Evolutionary conservation across 2,329 filamentous ascomycete genomes (phyloP), one percentile per base, ranked within the genome.

Genomic region (Ophiostoma ips): DNA sequence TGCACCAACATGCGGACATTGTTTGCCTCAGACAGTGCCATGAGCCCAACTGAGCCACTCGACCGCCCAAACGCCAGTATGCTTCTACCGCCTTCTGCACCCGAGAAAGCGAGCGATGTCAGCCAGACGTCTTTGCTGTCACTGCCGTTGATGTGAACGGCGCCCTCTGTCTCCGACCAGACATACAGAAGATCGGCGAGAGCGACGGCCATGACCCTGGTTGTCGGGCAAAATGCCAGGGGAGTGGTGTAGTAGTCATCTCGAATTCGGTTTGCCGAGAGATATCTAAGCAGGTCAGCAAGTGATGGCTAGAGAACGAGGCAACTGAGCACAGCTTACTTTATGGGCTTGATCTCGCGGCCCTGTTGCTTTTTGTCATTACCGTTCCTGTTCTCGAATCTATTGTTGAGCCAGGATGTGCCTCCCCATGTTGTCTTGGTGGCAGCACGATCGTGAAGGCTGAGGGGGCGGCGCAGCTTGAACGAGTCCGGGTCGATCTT

Each of bases 181-280:
- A 86, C 77, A 63, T 94, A 95, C 5, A 98, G 76, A 34, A 81
- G 72, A 49, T 82, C 79, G 0, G 82, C 83, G 13, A 96, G 72
- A 0, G 87, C 90, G 16, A 96, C 86, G 16, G 87, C 90, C 15
- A 98, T 73, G 13, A 83, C 85, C 49, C 84, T 77, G 47, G 79
- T 76, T 8, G 77, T 84, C 37, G 75, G 65, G 0, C 84, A 94
- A 63, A 95, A 96, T 10, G 92, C 87, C 49, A 98, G 72, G 2
- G 89, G 74, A 0, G 89, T 92, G 66, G 88, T 95, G 63, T 98
- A 98, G 63, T 89, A 98, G 64, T 98, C 90, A 59, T 96, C 88
- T 51, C 87, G 80, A n/a, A 96, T 71, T 48, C 80, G 78, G 3
- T 89, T 88, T 9, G 90, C 90, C 65, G 95, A 87, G 5, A 98